phyloP scores from a whole-genome alignment of 2,329 filamentous ascomycete species.

The Sporothrix pallida region DNA sequence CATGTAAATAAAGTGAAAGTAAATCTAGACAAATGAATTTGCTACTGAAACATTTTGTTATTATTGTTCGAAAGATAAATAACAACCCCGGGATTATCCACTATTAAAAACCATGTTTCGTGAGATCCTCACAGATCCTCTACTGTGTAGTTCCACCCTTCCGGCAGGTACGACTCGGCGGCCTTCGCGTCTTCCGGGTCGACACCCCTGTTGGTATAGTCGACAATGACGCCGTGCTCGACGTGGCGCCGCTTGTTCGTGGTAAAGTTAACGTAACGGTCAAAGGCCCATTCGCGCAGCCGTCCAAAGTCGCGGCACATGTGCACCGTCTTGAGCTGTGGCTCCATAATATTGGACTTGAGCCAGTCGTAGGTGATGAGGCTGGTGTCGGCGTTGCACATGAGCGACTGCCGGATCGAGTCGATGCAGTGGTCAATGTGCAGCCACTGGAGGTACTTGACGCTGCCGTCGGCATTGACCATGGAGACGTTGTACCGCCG shows the following conservation, averaged over 20 bases:
- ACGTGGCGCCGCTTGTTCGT: neutral
- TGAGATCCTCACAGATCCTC: neutral
- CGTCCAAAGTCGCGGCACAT: neutral
- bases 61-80: too few relatives aligned
- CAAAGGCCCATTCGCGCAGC: neutral
- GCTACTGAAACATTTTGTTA: too few relatives aligned
- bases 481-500: neutral
- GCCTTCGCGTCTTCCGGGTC: neutral
- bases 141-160: neutral
- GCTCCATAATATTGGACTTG: conserved; percentile 5
- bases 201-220: neutral
- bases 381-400: neutral
- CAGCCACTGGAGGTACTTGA: neutral
- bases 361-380: neutral
- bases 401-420: neutral
- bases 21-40: too few relatives aligned
- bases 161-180: neutral
- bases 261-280: neutral
- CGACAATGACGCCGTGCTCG: conserved; percentile 1
- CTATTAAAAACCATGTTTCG: too few relatives aligned
- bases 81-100: too few relatives aligned
- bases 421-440: neutral
- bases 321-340: neutral
- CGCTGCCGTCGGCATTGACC: neutral
- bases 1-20: too few relatives aligned